Percentiles rank a stretch among this genome's conserved stretches.
These are phyloP conservation scores for Serendipita sp. DNA, from an alignment of 1,284 basidiomycete genomes.

Conservation along the genomic window DNA sequence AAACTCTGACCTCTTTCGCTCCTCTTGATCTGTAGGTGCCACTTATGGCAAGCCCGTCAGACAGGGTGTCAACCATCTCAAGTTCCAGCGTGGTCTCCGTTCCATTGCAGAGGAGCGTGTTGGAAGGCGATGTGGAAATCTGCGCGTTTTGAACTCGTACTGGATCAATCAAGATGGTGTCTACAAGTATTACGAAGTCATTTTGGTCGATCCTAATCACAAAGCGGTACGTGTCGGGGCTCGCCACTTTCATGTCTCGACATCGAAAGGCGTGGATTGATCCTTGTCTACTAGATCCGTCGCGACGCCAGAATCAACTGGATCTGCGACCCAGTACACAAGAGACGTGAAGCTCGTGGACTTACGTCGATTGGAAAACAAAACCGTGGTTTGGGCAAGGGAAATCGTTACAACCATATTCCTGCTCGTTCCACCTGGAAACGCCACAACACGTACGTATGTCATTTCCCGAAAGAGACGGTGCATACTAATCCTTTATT, in stretches of 20 bases:
- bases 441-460: conserved; percentile 74
- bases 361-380: conserved; percentile 95
- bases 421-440: conserved; percentile 88
- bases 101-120: conserved; percentile 97
- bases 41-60: conserved; percentile 99
- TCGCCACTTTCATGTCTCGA: background rate
- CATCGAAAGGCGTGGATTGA: background rate
- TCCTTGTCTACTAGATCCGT: conserved; percentile 46
- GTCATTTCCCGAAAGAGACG: background rate
- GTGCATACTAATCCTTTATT: background rate
- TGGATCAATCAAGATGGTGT: conserved; percentile 99
- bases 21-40: conserved; percentile 42
- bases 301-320: conserved; percentile 97
- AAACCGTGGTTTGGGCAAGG: conserved; percentile 92
- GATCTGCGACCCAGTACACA: conserved; percentile 98
- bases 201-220: conserved; percentile 89
- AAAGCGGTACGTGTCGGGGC: conserved; percentile 56
- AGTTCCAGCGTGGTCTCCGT: conserved; percentile 89
- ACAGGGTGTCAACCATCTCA: conserved; percentile 99
- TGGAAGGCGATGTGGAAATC: conserved; percentile 88
- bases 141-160: conserved; percentile 96
- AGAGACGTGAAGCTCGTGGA: conserved; percentile 93
- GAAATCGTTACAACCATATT: conserved; percentile 88
- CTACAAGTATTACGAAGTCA: conserved; percentile 99
- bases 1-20: conserved; percentile 9